Percentiles rank a stretch among this genome's conserved stretches.
phyloP scores from a whole-genome alignment of 192 early-diverging fungal species.

The Chytriomyces hyalinus region DNA sequence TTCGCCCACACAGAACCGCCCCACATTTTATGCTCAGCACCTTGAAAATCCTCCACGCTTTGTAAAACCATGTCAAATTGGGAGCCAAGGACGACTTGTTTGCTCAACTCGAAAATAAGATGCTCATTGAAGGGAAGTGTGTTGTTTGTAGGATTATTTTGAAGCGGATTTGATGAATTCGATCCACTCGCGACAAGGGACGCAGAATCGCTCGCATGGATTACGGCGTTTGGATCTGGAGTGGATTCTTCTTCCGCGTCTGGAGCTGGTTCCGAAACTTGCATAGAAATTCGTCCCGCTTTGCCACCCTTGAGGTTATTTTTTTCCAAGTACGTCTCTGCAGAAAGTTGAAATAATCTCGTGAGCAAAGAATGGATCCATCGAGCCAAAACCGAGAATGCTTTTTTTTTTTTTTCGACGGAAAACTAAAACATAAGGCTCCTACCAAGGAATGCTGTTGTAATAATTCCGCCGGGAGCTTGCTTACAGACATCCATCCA shows the following conservation, averaged over 20 bases:
- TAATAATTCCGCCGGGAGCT: slow-evolving; percentile 55
- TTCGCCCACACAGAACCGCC: slow-evolving; percentile 55
- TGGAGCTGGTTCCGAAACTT: not conserved
- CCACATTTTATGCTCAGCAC: slow-evolving; percentile 51
- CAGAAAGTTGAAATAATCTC: too few species aligned
- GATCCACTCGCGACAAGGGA: not conserved
- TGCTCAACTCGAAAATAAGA: slow-evolving; percentile 54
- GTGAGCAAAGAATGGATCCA: not conserved
- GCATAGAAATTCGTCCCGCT: slow-evolving; percentile 13
- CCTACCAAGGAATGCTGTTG: slow-evolving; percentile 50
- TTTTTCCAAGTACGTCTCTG: slow-evolving; percentile 38
- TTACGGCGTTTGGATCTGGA: slow-evolving; percentile 2
- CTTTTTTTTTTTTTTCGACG: slow-evolving; percentile 36
- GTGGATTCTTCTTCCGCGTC: not conserved
- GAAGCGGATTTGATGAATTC: not conserved
- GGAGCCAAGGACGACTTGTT: slow-evolving; percentile 42
- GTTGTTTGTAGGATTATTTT: slow-evolving; percentile 5
- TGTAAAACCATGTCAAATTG: slow-evolving; percentile 57
- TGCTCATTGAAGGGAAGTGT: slow-evolving; percentile 51
- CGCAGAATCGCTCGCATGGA: not conserved
- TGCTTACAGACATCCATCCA: slow-evolving; percentile 56
- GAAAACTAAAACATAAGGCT: not conserved
- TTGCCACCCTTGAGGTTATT: slow-evolving; percentile 22
- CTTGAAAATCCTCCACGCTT: slow-evolving; percentile 45
- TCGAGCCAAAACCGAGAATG: slow-evolving; percentile 30